Base-by-base conservation (phyloP, 2,329 filamentous ascomycete species). In the Ophiocordyceps robertsii region DNA sequence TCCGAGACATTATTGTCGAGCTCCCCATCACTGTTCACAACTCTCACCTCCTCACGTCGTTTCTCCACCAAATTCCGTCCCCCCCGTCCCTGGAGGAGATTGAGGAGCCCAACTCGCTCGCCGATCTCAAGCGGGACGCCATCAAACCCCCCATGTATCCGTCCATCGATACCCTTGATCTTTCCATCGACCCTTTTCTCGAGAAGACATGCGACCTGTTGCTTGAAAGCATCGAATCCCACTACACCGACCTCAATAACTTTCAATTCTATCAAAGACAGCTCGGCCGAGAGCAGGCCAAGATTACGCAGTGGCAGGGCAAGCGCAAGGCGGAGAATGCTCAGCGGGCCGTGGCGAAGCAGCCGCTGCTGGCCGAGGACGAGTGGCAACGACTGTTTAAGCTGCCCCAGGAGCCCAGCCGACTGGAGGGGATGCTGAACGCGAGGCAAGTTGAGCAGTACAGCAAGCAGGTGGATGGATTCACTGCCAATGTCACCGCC, bases 351-450 rank as follows among this genome's bases (percentile, higher is more conserved):
- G 79, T 87, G 32, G 84, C 90, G 52, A 96, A 96, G 75, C 88
- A 96, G 67, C 64, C 82, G 35, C 80, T 79, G 32, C 77, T 96
- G 40, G 88, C 92, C 32, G 92, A 98, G 69, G 90, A 96, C 57
- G 92, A 98, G 72, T 98, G 89, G 89, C 86, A 94, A 69, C 82
- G 86, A 61, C 74, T 96, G 55, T 98, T 96, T 77, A 98, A 98
- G 78, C 77, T 98, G 53, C 92, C 92, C 24, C 82, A 87, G 61
- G 90, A 96, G 70, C 90, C 92, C 44, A 94, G 84, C 67, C 75
- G 90, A 52, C 70, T 96, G 53, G 90, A 96, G 70, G 86, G 84
- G 51, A 85, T 98, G 75, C 72, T 98, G 59, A 94, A 95, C 63
- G 89, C 85, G 49, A 79, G 88, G 66, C 92, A 98, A 70, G 88